phyloP scores from a whole-genome alignment of 441 rosid genomes.

The Erodium trifolium region DNA sequence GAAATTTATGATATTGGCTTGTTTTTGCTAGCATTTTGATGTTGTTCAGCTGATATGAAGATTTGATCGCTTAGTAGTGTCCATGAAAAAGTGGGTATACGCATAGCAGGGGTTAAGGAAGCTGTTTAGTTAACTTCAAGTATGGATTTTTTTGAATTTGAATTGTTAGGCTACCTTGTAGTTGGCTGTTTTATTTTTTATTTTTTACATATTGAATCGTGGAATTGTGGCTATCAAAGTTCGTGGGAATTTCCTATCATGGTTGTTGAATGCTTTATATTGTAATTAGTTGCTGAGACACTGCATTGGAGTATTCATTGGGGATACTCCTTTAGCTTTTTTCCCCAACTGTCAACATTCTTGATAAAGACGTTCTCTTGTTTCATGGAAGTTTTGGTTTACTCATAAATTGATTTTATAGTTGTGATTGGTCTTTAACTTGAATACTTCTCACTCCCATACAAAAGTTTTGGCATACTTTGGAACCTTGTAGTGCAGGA shows the following conservation, averaged over 20 bases:
- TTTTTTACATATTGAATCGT: neutral
- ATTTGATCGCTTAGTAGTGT: neutral
- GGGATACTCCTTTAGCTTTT: neutral
- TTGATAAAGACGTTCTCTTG: neutral
- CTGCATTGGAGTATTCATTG: neutral
- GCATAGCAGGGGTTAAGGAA: no score
- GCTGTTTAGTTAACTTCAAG: neutral
- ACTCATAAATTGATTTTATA: neutral
- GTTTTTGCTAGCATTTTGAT: neutral
- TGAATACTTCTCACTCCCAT: neutral
- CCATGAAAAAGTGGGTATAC: no score
- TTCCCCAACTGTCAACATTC: neutral
- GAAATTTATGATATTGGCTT: neutral
- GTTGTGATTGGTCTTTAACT: neutral
- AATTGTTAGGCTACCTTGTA: neutral
- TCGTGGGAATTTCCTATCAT: neutral
- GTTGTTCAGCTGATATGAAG: neutral
- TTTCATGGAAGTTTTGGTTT: neutral
- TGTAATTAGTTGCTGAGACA: neutral
- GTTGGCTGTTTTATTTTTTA: neutral
- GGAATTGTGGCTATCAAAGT: neutral
- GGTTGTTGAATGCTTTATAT: neutral
- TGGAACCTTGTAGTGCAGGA: neutral
- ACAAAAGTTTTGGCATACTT: neutral
- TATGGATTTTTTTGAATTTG: neutral